phyloP scores from a whole-genome alignment of 1,139 yeast species.

The Magnusiomyces ingens region DNA sequence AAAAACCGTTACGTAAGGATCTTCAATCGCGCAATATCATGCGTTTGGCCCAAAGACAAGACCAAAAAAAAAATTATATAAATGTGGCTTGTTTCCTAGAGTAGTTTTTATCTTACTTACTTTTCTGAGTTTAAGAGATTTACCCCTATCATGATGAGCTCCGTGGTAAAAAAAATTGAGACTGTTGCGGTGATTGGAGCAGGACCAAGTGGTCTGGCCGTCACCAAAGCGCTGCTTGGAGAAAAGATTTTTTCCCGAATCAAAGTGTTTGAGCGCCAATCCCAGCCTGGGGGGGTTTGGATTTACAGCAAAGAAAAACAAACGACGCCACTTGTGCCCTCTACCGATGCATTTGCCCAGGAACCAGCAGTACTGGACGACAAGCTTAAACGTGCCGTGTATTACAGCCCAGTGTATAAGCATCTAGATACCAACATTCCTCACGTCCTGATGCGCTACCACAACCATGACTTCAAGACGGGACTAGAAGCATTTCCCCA shows the following conservation, averaged over 20 bases:
- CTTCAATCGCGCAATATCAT: too few relatives aligned
- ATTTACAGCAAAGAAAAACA: slow-evolving; percentile 21
- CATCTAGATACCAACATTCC: slow-evolving; percentile 59
- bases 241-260: slow-evolving; percentile 41
- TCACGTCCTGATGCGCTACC: slow-evolving; percentile 49
- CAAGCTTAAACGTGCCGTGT: slow-evolving; percentile 19
- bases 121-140: too few relatives aligned
- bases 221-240: slow-evolving; percentile 46
- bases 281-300: slow-evolving; percentile 50
- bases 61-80: too few relatives aligned
- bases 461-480: slow-evolving; percentile 42
- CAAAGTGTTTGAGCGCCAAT: slow-evolving; percentile 46
- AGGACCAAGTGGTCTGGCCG: slow-evolving; percentile 62
- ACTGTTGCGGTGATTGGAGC: slow-evolving; percentile 44
- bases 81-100: too few relatives aligned
- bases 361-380: slow-evolving; percentile 20
- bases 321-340: slow-evolving; percentile 20
- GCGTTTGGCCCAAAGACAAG: too few relatives aligned
- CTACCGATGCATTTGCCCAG: slow-evolving; percentile 18
- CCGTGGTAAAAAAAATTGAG: too few relatives aligned
- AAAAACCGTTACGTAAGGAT: too few relatives aligned
- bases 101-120: too few relatives aligned
- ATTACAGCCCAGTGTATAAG: slow-evolving; percentile 44
- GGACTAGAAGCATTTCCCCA: slow-evolving; percentile 44
- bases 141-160: too few relatives aligned